phyloP scores from a whole-genome alignment of 2,329 filamentous ascomycete genomes.

The Bipolaris sorokiniana region DNA sequence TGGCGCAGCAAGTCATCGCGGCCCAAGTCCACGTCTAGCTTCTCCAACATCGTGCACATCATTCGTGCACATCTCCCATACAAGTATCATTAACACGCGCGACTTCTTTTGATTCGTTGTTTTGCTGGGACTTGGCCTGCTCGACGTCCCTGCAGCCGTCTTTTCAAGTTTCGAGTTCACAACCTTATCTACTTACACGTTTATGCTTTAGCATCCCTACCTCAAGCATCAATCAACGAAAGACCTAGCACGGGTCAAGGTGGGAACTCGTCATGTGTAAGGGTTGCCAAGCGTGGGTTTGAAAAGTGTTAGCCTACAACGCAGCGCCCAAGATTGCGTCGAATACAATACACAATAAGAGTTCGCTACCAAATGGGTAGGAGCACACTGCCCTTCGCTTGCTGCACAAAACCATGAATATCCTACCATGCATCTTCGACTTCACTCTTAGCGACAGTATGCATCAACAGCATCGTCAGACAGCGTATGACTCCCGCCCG shows the following conservation, averaged over 20 bases:
- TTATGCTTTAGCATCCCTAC: too few relatives aligned
- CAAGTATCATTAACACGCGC: too few relatives aligned
- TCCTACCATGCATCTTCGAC: not conserved
- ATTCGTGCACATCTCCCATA: not conserved
- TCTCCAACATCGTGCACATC: not conserved
- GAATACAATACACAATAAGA: too few relatives aligned
- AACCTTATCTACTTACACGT: too few relatives aligned
- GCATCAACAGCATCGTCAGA: slow-evolving; percentile 10
- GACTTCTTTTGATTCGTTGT: too few relatives aligned
- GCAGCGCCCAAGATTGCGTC: too few relatives aligned
- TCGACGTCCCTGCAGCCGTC: too few relatives aligned
- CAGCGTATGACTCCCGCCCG: slow-evolving; percentile 54
- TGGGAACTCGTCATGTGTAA: not conserved
- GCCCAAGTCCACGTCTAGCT: not conserved
- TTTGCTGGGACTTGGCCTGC: too few relatives aligned
- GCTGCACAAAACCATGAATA: not conserved
- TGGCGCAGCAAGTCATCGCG: slow-evolving; percentile 1
- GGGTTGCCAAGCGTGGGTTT: not conserved
- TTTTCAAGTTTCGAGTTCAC: too few relatives aligned
- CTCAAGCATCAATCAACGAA: not conserved
- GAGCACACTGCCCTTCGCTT: not conserved
- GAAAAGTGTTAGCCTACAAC: not conserved
- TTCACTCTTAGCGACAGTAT: slow-evolving; percentile 2
- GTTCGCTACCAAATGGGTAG: too few relatives aligned
- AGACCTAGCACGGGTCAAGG: not conserved